A percentile compares a stretch with the other conserved stretches of the same genome.
Conservation (phyloP, 140 eudicot genomes). For the Stevia rebaudiana region DNA sequence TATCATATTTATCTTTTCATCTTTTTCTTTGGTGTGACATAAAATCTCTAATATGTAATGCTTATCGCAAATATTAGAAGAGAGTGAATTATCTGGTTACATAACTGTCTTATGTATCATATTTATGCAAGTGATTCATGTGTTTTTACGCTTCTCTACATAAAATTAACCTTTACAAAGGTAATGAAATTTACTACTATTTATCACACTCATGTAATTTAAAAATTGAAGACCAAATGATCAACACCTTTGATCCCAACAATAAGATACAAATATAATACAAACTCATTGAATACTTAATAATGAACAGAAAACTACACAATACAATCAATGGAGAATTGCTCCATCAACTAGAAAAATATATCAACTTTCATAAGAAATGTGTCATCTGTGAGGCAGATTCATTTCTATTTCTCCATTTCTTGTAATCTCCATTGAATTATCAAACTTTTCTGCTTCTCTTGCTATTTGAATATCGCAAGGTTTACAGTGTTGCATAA, state of each 20-base stretch:
- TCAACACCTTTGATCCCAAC: neutral
- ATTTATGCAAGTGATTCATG: no score
- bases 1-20: no score
- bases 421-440: conserved; percentile 9
- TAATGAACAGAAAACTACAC: conserved; percentile 3
- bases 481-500: conserved; percentile 7
- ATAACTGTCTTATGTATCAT: no score
- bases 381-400: conserved; percentile 6
- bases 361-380: neutral
- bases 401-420: conserved; percentile 2
- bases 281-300: neutral
- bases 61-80: no score
- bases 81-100: no score
- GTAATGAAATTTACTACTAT: neutral
- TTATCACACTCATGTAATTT: neutral
- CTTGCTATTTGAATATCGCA: conserved; percentile 8
- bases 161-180: no score
- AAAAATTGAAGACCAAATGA: neutral
- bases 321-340: neutral
- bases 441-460: conserved; percentile 5
- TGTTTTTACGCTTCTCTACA: no score
- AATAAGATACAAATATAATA: conserved; percentile 5
- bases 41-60: no score
- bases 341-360: neutral
- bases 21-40: no score